A percentile compares a stretch with the other conserved stretches of the same genome.
Conservation (phyloP, 257 asterid species). For the Solanum infundibuliforme region DNA sequence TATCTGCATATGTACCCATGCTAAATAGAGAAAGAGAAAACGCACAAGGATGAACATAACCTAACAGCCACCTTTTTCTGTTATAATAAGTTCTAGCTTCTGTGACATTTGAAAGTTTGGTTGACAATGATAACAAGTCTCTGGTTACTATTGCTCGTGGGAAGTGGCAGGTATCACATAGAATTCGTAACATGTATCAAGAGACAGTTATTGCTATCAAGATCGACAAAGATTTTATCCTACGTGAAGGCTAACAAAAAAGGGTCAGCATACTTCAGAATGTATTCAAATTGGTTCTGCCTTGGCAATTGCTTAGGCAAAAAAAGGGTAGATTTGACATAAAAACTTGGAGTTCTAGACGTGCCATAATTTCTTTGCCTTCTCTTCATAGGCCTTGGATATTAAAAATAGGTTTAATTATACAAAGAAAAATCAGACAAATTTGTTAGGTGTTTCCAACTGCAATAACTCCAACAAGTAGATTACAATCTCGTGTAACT, state of each 20-base stretch:
- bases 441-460: neutral
- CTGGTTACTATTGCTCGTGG: neutral
- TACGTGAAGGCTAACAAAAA: neutral
- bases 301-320: neutral
- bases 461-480: neutral
- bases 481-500: neutral
- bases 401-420: neutral
- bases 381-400: neutral
- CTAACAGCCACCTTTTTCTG: neutral
- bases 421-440: neutral
- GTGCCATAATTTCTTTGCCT: neutral
- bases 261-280: neutral
- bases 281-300: neutral
- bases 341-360: neutral
- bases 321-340: neutral
- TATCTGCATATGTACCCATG: neutral
- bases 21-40: neutral
- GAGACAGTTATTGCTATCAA: neutral
- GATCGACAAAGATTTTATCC: neutral
- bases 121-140: neutral
- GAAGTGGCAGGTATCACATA: neutral
- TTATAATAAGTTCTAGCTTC: neutral
- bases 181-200: neutral
- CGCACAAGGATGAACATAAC: neutral
- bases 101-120: neutral